Percentiles rank a stretch among this genome's conserved stretches.
Conservation (phyloP, 2,329 filamentous ascomycete species). For the Apiospora rasikravindrae region DNA sequence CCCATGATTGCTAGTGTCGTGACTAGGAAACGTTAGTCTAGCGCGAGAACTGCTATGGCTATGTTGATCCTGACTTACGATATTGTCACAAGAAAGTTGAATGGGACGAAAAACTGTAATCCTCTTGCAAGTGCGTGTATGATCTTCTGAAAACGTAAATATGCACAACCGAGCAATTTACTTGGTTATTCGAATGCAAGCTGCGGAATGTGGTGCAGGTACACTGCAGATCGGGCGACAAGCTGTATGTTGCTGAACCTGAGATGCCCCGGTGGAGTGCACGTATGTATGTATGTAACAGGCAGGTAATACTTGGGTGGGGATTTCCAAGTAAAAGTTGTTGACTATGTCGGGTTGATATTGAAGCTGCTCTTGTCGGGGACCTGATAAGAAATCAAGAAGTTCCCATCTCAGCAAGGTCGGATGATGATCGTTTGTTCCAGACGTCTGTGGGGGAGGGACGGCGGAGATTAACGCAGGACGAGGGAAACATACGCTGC, state of each 20-base stretch:
- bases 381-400: neutral
- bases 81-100: neutral
- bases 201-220: neutral
- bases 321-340: neutral
- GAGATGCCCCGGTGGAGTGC: neutral
- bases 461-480: neutral
- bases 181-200: neutral
- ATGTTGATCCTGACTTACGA: neutral
- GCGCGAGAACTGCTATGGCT: neutral
- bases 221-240: neutral
- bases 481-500: neutral
- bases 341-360: neutral
- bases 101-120: neutral
- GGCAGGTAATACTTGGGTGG: neutral
- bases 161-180: neutral
- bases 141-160: neutral
- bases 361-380: neutral
- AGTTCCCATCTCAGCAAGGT: neutral
- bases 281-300: slow-evolving; percentile 1
- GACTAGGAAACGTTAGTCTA: neutral
- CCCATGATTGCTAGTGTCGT: neutral
- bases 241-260: neutral
- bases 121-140: slow-evolving; percentile 1
- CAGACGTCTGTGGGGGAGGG: neutral
- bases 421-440: neutral